Base-by-base conservation (phyloP, 2,329 filamentous ascomycete genomes). In the Sphaerulina vaccinii region DNA sequence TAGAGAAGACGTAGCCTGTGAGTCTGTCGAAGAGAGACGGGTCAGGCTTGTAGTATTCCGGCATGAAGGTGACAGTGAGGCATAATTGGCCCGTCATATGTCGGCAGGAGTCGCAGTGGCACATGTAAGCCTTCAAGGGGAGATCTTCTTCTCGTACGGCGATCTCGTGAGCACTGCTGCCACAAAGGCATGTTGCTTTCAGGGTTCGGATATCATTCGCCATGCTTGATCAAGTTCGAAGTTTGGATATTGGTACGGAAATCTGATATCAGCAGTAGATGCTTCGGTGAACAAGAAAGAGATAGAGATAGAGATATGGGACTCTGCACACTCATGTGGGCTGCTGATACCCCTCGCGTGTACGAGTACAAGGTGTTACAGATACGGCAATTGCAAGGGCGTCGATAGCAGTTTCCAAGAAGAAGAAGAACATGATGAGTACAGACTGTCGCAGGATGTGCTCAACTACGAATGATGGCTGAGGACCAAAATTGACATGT, bases 61-160 rank as follows among this genome's bases (percentile, higher is more conserved):
- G 70, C 16, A 80, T 62, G 9, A 63, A 58, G 19, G 75, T 67
- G 50, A 75, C 74, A n/a, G 73, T 74, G 16, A 61, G 49, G 49
- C 68, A 74, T 7, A 79, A 66, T 9, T 74, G 67, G 16, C 79
- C 79, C 15, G 74, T 75, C 23, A 71, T 69, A 39, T 70, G 69
- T 13, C 79, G 74, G 63, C 79, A 83, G 21, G 65, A 70, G 52
- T 66, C 65, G 69, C 80, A 82, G 60, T 81, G 76, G 63, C 79
- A 82, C 55, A 82, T 66, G 43, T 68, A 64, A 5, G 66, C 62
- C 29, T 63, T 61, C 7, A 75, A 49, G 1, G 73, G 74, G 5
- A 76, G 63, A 3, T 56, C 59, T 7, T 62, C 55, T 1, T 56
- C 63, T 1, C 67, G 67, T 10, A 75, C 61, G 3, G 60, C 61